Conservation (phyloP, 257 asterid species). For the Solanum stenotomum region DNA sequence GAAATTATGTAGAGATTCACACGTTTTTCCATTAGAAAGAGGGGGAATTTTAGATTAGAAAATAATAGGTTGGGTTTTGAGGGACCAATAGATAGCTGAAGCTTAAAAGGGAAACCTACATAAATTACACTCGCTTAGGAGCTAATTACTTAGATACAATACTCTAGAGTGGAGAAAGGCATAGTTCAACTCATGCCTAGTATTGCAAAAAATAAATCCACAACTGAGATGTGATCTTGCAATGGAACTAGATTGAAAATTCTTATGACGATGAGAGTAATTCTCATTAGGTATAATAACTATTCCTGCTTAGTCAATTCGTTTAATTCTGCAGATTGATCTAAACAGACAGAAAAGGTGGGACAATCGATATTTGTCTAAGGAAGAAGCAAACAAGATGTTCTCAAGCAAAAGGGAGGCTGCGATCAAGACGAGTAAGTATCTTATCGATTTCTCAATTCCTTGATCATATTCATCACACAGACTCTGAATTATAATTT, state of each 20-base stretch:
- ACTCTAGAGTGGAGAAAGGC: background rate
- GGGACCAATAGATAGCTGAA: too few relatives aligned
- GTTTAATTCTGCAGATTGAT: slow-evolving; percentile 43
- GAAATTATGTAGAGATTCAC: too few relatives aligned
- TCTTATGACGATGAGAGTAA: background rate
- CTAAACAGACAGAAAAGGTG: slow-evolving; percentile 67
- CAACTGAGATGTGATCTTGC: too few relatives aligned
- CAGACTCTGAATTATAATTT: background rate
- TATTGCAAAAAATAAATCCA: background rate
- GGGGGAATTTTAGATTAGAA: too few relatives aligned
- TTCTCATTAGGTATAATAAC: background rate
- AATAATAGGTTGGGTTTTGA: too few relatives aligned
- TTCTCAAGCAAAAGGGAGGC: slow-evolving; percentile 60
- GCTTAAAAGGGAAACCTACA: too few relatives aligned
- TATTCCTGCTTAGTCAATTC: background rate
- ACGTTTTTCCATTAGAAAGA: too few relatives aligned
- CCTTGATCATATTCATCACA: background rate
- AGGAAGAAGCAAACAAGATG: slow-evolving; percentile 44
- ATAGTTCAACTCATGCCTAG: background rate
- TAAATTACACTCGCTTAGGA: too few relatives aligned
- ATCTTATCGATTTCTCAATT: background rate
- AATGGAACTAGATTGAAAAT: background rate
- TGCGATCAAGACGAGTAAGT: slow-evolving; percentile 64
- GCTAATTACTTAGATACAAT: too few relatives aligned
- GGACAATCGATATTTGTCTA: slow-evolving; percentile 63